phyloP scores from a whole-genome alignment of 176 grass and related monocot genomes.

The Eragrostis nindensis region DNA sequence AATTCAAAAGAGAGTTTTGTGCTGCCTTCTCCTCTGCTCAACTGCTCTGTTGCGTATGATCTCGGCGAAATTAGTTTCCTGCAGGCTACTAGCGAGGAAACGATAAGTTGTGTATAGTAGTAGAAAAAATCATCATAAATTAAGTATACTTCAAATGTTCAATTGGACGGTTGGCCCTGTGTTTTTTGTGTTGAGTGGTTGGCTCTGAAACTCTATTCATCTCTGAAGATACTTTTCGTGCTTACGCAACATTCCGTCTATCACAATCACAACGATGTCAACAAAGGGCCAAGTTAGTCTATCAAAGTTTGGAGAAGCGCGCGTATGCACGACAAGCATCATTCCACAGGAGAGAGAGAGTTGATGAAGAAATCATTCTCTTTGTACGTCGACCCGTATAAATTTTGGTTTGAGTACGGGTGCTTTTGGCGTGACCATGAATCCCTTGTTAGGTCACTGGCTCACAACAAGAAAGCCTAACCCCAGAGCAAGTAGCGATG shows the following conservation, averaged over 20 bases:
- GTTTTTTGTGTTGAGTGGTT: too few relatives aligned
- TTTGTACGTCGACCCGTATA: background rate
- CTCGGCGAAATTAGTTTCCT: background rate
- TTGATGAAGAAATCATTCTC: background rate
- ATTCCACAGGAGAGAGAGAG: background rate
- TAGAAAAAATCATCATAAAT: background rate
- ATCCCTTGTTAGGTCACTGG: conserved; percentile 15
- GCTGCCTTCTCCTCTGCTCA: background rate
- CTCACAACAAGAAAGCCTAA: conserved; percentile 33
- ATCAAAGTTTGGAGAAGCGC: background rate
- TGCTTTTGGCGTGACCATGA: conserved; percentile 26
- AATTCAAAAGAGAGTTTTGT: conserved; percentile 11
- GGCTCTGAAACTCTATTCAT: background rate
- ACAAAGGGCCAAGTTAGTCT: background rate
- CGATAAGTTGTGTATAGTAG: background rate
- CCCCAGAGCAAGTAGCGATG: background rate
- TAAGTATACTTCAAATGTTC: background rate
- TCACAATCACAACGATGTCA: background rate
- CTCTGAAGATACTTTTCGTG: background rate
- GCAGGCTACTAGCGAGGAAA: background rate
- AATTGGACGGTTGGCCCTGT: background rate
- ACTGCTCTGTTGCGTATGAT: conserved; percentile 15
- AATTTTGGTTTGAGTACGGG: conserved; percentile 23
- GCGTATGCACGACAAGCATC: background rate
- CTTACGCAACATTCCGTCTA: background rate